phyloP scores from a whole-genome alignment of 2,329 filamentous ascomycete species.

The Juglanconis sp. region DNA sequence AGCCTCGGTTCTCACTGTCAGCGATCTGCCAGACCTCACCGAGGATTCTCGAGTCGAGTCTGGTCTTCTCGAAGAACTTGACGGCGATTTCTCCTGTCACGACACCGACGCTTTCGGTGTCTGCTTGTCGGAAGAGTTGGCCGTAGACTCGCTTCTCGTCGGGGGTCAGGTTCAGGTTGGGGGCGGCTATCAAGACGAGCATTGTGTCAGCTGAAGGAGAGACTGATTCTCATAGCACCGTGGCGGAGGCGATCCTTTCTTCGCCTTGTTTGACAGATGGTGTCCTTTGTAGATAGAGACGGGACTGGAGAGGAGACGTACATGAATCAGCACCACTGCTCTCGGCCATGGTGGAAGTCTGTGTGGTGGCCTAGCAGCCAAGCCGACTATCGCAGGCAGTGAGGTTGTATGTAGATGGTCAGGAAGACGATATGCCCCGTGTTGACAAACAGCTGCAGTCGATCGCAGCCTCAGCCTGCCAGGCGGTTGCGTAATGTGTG shows the following conservation, averaged over 20 bases:
- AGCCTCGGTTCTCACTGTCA: constrained; percentile 91
- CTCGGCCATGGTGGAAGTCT: constrained; percentile 12
- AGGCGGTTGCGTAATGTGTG: not conserved
- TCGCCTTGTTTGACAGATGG: not conserved
- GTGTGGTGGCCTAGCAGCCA: not conserved
- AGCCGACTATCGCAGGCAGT: not conserved
- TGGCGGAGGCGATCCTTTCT: not conserved
- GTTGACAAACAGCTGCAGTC: not conserved
- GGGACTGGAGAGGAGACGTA: not conserved
- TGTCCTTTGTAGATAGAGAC: not conserved
- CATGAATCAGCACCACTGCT: constrained; percentile 16
- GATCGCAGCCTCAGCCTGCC: not conserved
- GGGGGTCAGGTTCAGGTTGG: constrained; percentile 78
- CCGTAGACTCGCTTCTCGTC: constrained; percentile 94
- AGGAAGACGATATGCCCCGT: not conserved
- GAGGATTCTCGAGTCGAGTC: constrained; percentile 77
- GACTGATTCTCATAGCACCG: not conserved
- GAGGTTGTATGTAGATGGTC: not conserved
- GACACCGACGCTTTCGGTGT: constrained; percentile 86
- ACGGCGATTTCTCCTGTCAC: constrained; percentile 95
- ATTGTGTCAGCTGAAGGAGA: not conserved
- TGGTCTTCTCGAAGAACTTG: constrained; percentile 96
- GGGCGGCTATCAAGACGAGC: constrained; percentile 40
- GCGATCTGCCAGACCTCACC: constrained; percentile 99
- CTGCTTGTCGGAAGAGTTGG: constrained; percentile 88